Evolutionary conservation across 306 rosid species (phyloP).

Genomic region (Pyrus bretschneideri): DNA sequence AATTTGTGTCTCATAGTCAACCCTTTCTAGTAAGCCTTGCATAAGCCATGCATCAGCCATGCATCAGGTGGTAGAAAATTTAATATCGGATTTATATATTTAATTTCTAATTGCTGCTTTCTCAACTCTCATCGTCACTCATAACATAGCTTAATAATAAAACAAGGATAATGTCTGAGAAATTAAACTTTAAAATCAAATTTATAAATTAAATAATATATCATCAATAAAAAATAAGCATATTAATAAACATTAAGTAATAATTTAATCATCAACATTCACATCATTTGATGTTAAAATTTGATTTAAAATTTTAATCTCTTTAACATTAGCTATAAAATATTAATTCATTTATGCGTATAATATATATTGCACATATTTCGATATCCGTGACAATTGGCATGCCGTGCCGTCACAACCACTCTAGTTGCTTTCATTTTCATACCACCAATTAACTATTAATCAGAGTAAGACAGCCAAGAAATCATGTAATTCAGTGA

Average conservation of each 20-base stretch:
- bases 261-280: no score
- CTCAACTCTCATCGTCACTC: constrained; percentile 3
- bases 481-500: constrained; percentile 17
- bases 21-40: constrained; percentile 21
- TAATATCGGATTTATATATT: neutral
- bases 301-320: no score
- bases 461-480: neutral
- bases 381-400: constrained; percentile 25
- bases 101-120: constrained; percentile 13
- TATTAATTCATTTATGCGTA: neutral
- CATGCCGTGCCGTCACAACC: constrained; percentile 72
- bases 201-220: no score
- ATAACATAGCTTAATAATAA: constrained; percentile 26
- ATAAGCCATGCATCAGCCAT: neutral
- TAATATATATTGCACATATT: constrained; percentile 15
- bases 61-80: neutral
- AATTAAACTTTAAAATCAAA: no score
- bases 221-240: no score
- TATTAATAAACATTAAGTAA: no score
- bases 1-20: constrained; percentile 25
- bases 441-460: neutral
- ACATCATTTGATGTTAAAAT: no score
- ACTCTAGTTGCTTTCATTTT: constrained; percentile 17
- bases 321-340: no score
- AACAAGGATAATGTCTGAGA: neutral